Evolutionary conservation across 805 yeast species (phyloP).

Genomic region (Teunomyces cretensis): DNA sequence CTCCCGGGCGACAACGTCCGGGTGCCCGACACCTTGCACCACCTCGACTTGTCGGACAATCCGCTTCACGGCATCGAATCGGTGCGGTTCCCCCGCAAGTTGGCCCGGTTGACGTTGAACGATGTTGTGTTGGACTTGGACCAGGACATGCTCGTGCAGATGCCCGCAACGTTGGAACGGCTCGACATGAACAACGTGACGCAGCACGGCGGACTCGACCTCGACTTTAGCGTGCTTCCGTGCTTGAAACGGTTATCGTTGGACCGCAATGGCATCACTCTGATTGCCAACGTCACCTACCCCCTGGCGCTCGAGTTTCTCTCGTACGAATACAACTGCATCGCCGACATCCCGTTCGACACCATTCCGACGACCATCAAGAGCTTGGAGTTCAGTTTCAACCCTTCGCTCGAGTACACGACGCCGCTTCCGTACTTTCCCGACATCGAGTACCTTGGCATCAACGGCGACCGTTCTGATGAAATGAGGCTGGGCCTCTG

Average conservation of each 20-base stretch:
- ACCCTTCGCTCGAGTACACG: too few relatives aligned
- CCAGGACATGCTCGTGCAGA: constrained; percentile 1
- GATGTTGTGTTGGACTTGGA: constrained; percentile 4
- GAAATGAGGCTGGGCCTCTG: too few relatives aligned
- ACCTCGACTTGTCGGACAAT: constrained; percentile 9
- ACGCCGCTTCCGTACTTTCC: too few relatives aligned
- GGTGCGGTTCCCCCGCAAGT: constrained; percentile 7
- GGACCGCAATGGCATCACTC: constrained; percentile 8
- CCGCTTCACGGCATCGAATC: constrained; percentile 5
- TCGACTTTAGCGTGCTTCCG: background rate
- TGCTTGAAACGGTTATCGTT: constrained; percentile 4
- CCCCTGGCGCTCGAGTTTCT: constrained; percentile 7
- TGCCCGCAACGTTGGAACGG: constrained; percentile 6
- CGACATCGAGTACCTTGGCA: too few relatives aligned
- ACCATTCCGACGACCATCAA: too few relatives aligned
- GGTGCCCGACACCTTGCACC: constrained; percentile 1
- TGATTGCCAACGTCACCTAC: constrained; percentile 6
- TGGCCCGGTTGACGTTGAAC: constrained; percentile 6
- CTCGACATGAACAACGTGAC: background rate
- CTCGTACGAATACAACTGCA: constrained; percentile 7
- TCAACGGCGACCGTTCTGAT: too few relatives aligned
- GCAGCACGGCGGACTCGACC: background rate
- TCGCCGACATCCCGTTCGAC: background rate
- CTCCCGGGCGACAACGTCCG: background rate
- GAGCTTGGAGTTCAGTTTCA: too few relatives aligned